Base-by-base conservation (phyloP, 495 filamentous ascomycete genomes). In the Tuber brumale region DNA sequence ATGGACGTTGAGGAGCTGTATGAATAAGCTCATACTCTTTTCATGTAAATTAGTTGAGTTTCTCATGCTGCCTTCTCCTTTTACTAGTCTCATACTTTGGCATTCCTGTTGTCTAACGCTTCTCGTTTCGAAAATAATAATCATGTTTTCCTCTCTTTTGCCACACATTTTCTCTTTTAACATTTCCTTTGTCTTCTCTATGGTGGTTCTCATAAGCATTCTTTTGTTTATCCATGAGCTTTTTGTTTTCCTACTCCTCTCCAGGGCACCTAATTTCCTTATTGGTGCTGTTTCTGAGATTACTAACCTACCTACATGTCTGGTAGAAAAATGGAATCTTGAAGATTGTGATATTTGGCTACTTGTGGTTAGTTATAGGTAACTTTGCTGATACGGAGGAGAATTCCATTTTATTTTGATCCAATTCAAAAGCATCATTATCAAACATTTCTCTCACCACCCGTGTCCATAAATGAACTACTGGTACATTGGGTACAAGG, bases 1-100 rank as follows among this genome's bases (percentile, higher is more conserved):
- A 92, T 93, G 90, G 92, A 94, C 82, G 75, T 83, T 43, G 88
- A 89, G 79, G 88, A 89, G 75, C 88, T 94, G 45, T 94, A 94
- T 84, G 89, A 92, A 74, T 89, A 86, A 83, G 83, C n/a, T 51
- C 51, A 16, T 31, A 16, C n/a, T 31, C 4, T 61, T 61, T 61
- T 27, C 51, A 31, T 61, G n/a, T 61, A 61, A 31, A 61, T 31
- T 31, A 31, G 51, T 0, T 12, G 51, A 14, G 51, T 31, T 61
- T 31, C 51, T 61, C 51, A 16, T 61, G n/a, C 27, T 61, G 10
- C 27, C 16, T 61, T 31, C 0, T 61, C 7, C 51, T 31, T 27
- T 27, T 61, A 16, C n/a, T 31, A 61, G 23, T 48, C 14, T 57
- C 51, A 57, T 31, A 61, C n/a, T 31, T 12, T 61, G 12, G 1